These are phyloP conservation scores for Metschnikowia borealis DNA, from an alignment of 805 yeast genomes.

Conservation along the genomic window DNA sequence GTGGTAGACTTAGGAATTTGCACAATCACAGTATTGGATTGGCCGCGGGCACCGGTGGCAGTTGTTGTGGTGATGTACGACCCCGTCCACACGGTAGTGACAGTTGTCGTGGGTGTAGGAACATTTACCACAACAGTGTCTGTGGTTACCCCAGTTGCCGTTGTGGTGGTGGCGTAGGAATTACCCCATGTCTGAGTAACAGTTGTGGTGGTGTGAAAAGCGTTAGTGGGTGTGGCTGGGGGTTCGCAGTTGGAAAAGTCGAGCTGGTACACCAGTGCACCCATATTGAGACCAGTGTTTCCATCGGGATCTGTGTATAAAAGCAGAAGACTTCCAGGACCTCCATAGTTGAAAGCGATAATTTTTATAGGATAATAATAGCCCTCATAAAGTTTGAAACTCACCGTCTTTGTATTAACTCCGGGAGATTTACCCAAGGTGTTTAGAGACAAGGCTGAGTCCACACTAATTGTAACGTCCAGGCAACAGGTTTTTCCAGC, in stretches of 20 bases:
- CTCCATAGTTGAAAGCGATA: conserved; percentile 11
- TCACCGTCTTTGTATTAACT: background rate
- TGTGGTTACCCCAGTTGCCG: conserved; percentile 14
- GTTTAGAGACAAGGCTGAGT: background rate
- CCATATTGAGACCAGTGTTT: conserved; percentile 4
- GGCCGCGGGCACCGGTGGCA: background rate
- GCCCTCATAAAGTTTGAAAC: conserved; percentile 5
- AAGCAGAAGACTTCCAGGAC: conserved; percentile 3
- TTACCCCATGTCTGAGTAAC: conserved; percentile 11
- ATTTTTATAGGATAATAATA: conserved; percentile 11
- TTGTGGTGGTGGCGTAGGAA: conserved; percentile 13
- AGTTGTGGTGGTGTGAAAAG: conserved; percentile 6
- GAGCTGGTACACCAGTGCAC: conserved; percentile 4
- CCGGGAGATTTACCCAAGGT: background rate
- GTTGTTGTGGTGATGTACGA: background rate
- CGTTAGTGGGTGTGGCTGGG: background rate
- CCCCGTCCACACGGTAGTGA: conserved; percentile 10
- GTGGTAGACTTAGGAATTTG: conserved; percentile 6
- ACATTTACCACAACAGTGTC: conserved; percentile 17
- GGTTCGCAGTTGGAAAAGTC: conserved; percentile 4
- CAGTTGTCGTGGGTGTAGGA: conserved; percentile 5
- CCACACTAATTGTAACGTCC: conserved; percentile 1
- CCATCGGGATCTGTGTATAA: conserved; percentile 6
- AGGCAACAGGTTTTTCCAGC: conserved; percentile 11
- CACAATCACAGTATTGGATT: conserved; percentile 14